Percentiles rank a stretch among this genome's conserved stretches.
Conservation (phyloP, 1,284 basidiomycete genomes). For the Malassezia globosa region DNA sequence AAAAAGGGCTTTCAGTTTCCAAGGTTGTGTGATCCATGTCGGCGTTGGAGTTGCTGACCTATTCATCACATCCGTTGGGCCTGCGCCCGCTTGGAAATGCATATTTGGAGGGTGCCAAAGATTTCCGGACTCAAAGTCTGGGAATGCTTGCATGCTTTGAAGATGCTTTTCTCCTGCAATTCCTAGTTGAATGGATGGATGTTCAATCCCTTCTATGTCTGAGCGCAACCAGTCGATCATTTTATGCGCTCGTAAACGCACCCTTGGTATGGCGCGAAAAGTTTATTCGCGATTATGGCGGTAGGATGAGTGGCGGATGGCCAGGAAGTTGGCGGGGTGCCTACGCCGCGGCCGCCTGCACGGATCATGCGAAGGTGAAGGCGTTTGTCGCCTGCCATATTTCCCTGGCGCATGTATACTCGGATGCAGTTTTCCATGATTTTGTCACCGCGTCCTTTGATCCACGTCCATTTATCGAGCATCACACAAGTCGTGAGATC, state of each 20-base stretch:
- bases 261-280: conserved; percentile 29
- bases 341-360: conserved; percentile 18
- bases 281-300: conserved; percentile 22
- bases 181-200: conserved; percentile 24
- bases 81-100: conserved; percentile 38
- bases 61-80: conserved; percentile 29
- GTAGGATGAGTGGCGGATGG: conserved; percentile 25
- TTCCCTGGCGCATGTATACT: conserved; percentile 8
- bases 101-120: conserved; percentile 23
- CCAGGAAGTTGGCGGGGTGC: conserved; percentile 39
- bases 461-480: not conserved
- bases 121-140: conserved; percentile 19
- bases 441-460: conserved; percentile 31
- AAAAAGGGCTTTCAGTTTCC: not conserved
- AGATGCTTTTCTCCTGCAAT: conserved; percentile 29
- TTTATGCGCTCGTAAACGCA: conserved; percentile 27
- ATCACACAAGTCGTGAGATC: not conserved
- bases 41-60: not conserved
- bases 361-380: not conserved
- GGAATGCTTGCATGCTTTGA: conserved; percentile 26
- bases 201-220: conserved; percentile 20
- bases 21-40: too few relatives aligned
- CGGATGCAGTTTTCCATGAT: conserved; percentile 35
- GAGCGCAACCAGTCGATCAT: conserved; percentile 21
- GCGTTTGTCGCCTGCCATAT: conserved; percentile 14